Percentiles rank a stretch among this genome's conserved stretches.
Conservation (phyloP, 345 rosid species). For the Salix suchowensis region DNA sequence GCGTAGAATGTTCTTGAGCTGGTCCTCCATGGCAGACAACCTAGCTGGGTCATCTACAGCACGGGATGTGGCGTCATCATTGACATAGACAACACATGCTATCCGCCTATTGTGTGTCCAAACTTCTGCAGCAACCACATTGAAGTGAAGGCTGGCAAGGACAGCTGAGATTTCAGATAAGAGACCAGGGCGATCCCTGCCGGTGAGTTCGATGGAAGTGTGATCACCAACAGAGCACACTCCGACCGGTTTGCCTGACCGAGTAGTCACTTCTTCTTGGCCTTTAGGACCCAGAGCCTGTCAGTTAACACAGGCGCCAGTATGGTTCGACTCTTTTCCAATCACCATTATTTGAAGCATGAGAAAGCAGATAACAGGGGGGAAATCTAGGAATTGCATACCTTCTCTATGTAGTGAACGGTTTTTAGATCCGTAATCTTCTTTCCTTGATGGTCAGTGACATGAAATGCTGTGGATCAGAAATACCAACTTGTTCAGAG, state of each 20-base stretch:
- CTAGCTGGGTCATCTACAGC: constrained; percentile 62
- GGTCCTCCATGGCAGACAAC: constrained; percentile 66
- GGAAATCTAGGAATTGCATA: constrained; percentile 8
- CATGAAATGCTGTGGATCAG: constrained; percentile 61
- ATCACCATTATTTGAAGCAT: background rate
- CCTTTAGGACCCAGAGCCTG: constrained; percentile 84
- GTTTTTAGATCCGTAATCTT: constrained; percentile 66
- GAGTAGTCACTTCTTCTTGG: constrained; percentile 43
- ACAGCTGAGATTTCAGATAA: constrained; percentile 80
- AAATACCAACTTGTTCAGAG: background rate
- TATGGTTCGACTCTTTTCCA: background rate
- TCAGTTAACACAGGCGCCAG: background rate
- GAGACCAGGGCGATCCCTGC: constrained; percentile 84
- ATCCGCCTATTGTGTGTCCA: constrained; percentile 89
- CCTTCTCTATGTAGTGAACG: constrained; percentile 81
- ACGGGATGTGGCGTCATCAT: constrained; percentile 47
- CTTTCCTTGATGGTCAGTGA: constrained; percentile 82
- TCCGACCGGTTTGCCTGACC: constrained; percentile 69
- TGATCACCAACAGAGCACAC: constrained; percentile 76
- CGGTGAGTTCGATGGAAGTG: constrained; percentile 84
- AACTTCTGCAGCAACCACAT: constrained; percentile 81
- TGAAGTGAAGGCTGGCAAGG: constrained; percentile 68
- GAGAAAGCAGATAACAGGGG: background rate
- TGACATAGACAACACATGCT: constrained; percentile 82
- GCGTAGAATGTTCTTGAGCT: constrained; percentile 65